Conservation (phyloP, 2,329 filamentous ascomycete genomes). For the Karstenula rhodostoma region DNA sequence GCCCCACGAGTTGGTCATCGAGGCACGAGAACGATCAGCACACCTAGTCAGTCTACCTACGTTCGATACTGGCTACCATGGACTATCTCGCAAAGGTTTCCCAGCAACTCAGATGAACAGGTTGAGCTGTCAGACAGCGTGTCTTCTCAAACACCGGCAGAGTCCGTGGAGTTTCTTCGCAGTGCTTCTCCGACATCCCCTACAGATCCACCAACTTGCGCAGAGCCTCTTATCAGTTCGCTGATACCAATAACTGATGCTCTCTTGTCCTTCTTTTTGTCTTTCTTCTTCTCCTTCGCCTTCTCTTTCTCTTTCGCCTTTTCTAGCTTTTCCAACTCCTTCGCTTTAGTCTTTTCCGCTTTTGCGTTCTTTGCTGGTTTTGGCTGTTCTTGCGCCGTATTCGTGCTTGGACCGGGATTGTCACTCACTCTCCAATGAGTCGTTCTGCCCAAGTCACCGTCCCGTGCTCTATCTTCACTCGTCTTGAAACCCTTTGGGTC, state of each 20-base stretch:
- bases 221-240: constrained; percentile 9
- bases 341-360: background rate
- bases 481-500: constrained; percentile 28
- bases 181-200: constrained; percentile 9
- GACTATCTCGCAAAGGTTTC: no score
- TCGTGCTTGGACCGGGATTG: background rate
- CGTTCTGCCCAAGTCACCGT: constrained; percentile 31
- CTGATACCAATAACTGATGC: background rate
- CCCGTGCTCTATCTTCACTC: constrained; percentile 33
- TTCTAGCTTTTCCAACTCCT: background rate
- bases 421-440: constrained; percentile 32
- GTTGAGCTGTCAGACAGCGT: background rate
- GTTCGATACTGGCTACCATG: no score
- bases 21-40: no score
- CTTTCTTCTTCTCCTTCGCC: background rate
- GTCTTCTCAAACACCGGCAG: background rate
- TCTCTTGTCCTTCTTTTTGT: background rate
- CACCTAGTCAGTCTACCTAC: no score
- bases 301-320: constrained; percentile 6
- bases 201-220: constrained; percentile 5
- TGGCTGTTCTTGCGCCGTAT: background rate
- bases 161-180: background rate
- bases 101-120: no score
- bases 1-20: no score
- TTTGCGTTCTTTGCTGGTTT: background rate